Base-by-base conservation (phyloP, 2,329 filamentous ascomycete genomes). In the Pyrenophora seminiperda region DNA sequence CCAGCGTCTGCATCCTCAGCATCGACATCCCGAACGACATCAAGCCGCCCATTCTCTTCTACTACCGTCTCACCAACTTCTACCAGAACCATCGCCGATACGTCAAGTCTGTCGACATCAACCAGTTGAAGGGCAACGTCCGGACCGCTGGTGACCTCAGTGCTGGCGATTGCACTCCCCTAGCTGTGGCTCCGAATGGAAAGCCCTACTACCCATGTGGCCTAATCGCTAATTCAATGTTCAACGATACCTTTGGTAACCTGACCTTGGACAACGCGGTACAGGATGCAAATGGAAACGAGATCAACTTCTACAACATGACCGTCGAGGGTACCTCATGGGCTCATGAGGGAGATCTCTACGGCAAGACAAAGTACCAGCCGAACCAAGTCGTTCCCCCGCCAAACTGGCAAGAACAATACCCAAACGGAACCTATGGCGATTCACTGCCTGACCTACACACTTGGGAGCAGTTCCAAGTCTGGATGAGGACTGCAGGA, bases 1-100 rank as follows among this genome's bases (percentile, higher is more conserved):
- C 75, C 4, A 74, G 73, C 9, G 72, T 80, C 18, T 99, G 94
- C 81, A 82, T 82, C 24, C 75, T 99, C 47, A 80, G 84, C 54
- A 96, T 97, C 75, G 79, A 83, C 29, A 85, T 97, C 7, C 90
- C 91, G 1, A 87, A 93, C 64, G 78, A 85, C 50, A 87, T 99
- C 74, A 80, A 82, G 3, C 84, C 91, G 1, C 91, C 93, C 0
- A 89, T 99, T 9, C 83, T 93, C 54, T 85, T 97, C 74, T 99
- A 97, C 79, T 99, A 99, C 75, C 88, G 89, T 62, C 85, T 99
- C 56, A 93, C 91, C 50, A 96, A 97, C 76, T 99, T 99, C 77
- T 97, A 97, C 78, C 94, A 99, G 75, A 99, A 99, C 72, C 94
- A 99, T 72, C 88, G 94, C 59, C 87, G 93, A 73, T 99, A 99